phyloP scores from a whole-genome alignment of 305 asterid genomes.

The Fraxinus albicans region DNA sequence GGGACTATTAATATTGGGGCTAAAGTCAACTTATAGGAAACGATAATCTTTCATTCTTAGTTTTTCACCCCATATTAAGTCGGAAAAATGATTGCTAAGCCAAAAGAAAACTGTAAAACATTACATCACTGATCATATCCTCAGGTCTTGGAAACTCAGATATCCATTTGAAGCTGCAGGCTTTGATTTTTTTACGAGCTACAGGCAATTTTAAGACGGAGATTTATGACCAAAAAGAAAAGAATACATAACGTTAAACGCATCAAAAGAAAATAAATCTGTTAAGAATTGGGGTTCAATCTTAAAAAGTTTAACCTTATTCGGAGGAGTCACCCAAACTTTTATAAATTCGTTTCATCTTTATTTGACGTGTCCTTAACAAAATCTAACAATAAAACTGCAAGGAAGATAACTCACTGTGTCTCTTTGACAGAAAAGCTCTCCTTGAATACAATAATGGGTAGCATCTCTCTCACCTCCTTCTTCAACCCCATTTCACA shows the following conservation, averaged over 20 bases:
- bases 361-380: too few species aligned
- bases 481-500: conserved; percentile 76
- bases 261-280: neutral
- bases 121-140: neutral
- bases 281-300: too few species aligned
- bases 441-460: conserved; percentile 65
- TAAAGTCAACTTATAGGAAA: neutral
- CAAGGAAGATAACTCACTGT: conserved; percentile 44
- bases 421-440: conserved; percentile 72
- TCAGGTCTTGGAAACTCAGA: neutral
- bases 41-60: neutral
- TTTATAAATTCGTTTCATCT: too few species aligned
- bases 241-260: neutral
- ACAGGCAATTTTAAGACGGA: neutral
- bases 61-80: neutral
- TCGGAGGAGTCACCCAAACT: too few species aligned
- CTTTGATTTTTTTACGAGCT: neutral
- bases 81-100: neutral
- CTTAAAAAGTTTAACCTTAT: too few species aligned
- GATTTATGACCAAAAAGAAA: neutral
- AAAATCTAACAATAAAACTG: neutral
- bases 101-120: conserved; percentile 4
- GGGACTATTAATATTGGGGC: neutral
- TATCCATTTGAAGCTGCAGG: neutral
- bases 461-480: conserved; percentile 86